Conservation (phyloP, 108 stramenopile genomes). For the Aurantiochytrium sp. region DNA sequence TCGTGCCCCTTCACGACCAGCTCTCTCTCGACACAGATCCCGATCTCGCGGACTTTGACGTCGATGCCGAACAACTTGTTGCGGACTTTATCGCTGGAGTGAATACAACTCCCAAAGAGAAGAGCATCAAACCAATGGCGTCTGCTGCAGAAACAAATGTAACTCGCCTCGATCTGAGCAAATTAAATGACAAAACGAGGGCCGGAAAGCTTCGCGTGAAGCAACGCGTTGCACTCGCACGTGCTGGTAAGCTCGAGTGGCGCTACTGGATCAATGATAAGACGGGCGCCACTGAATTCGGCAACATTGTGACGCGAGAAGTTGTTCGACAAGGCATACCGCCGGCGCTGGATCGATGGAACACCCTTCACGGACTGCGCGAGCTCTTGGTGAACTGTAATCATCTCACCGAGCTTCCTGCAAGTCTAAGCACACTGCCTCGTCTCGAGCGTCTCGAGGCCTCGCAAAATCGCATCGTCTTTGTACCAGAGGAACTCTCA, state of each 20-base stretch:
- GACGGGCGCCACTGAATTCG: background rate
- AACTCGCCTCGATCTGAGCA: background rate
- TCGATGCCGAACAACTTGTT: background rate
- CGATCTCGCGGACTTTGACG: background rate
- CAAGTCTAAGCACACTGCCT: constrained; percentile 21
- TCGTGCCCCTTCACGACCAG: background rate
- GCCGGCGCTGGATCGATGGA: background rate
- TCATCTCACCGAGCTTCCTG: background rate
- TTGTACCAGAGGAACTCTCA: constrained; percentile 28
- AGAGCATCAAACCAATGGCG: background rate
- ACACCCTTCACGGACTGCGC: background rate
- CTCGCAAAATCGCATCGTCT: constrained; percentile 24
- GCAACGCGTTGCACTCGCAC: background rate
- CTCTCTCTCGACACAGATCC: background rate
- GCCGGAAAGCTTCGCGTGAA: background rate
- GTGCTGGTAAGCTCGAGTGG: background rate
- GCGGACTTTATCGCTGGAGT: background rate
- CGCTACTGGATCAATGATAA: background rate
- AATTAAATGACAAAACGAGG: background rate
- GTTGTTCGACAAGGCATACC: background rate
- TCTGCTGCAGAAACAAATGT: background rate
- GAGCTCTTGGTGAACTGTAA: background rate
- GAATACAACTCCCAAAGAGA: background rate
- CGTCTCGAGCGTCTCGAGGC: constrained; percentile 31
- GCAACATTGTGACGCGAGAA: background rate